A percentile compares a stretch with the other conserved stretches of the same genome.
These are phyloP conservation scores for Chrysoporthe cubensis DNA, from an alignment of 2,329 filamentous ascomycete genomes.

Conservation along the genomic window DNA sequence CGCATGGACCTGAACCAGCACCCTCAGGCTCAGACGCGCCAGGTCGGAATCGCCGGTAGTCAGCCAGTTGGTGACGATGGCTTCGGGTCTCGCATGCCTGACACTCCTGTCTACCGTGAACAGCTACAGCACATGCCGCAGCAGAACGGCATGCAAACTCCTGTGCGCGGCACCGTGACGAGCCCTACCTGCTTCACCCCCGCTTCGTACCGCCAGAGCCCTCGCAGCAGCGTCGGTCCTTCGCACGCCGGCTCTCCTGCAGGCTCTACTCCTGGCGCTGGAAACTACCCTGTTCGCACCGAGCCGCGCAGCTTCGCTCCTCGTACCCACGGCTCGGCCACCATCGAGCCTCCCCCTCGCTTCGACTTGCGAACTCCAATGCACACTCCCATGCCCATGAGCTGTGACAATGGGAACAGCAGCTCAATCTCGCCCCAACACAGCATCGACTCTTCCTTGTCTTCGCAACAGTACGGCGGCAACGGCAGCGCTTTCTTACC, in stretches of 20 bases:
- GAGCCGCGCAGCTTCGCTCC: conserved; percentile 50
- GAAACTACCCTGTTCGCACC: conserved; percentile 33
- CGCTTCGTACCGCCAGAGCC: background rate
- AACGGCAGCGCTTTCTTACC: background rate
- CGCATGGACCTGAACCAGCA: background rate
- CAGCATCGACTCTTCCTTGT: no score
- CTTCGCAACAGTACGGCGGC: background rate
- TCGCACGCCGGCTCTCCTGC: conserved; percentile 9
- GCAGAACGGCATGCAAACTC: conserved; percentile 4
- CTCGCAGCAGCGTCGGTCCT: background rate
- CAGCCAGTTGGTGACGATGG: background rate
- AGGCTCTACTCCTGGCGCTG: background rate
- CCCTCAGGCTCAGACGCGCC: conserved; percentile 2
- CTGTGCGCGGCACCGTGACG: background rate
- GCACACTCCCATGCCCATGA: background rate
- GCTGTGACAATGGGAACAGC: background rate
- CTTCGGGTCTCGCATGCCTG: background rate
- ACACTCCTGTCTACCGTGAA: background rate
- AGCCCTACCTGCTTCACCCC: conserved; percentile 7
- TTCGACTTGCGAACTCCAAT: conserved; percentile 37
- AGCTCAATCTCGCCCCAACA: background rate
- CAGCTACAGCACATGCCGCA: conserved; percentile 1
- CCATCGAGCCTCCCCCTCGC: conserved; percentile 42
- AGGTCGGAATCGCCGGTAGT: background rate
- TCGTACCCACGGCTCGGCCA: conserved; percentile 36